phyloP scores from a whole-genome alignment of 306 rosid genomes.

The Vachellia collinsii region DNA sequence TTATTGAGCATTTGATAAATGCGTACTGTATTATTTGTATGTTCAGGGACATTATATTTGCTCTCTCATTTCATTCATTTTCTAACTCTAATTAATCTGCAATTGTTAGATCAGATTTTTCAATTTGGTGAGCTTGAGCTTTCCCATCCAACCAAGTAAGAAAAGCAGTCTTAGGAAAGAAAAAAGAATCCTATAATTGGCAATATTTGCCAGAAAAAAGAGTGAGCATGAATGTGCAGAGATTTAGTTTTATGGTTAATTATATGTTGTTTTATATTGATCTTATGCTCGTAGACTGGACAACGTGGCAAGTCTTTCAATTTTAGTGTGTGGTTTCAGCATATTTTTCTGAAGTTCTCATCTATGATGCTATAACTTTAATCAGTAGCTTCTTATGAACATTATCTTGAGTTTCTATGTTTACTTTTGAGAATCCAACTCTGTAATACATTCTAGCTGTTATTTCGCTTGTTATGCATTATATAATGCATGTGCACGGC shows the following conservation, averaged over 20 bases:
- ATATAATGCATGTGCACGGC: conserved; percentile 18
- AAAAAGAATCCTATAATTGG: neutral
- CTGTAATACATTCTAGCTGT: neutral
- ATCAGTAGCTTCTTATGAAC: conserved; percentile 11
- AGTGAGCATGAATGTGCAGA: conserved; percentile 5
- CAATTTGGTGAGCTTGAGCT: neutral
- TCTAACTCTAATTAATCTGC: conserved; percentile 18
- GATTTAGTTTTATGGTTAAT: conserved; percentile 3
- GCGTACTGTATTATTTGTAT: neutral
- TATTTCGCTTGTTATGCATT: conserved; percentile 17
- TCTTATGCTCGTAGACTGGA: conserved; percentile 1
- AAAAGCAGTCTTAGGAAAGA: neutral
- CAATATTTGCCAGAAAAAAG: neutral
- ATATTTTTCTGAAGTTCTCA: neutral
- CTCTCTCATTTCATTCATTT: conserved; percentile 4
- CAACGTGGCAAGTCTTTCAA: conserved; percentile 4
- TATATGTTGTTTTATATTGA: conserved; percentile 23
- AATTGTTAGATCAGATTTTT: neutral
- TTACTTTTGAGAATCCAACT: conserved; percentile 3
- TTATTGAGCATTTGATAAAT: conserved; percentile 20
- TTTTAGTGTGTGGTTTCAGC: neutral
- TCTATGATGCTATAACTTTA: conserved; percentile 19
- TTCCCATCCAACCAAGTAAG: neutral
- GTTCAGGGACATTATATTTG: conserved; percentile 13
- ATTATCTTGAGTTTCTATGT: conserved; percentile 22